Evolutionary conservation across 2,329 filamentous ascomycete genomes (phyloP).

Genomic region (Hirsutella thompsonii): DNA sequence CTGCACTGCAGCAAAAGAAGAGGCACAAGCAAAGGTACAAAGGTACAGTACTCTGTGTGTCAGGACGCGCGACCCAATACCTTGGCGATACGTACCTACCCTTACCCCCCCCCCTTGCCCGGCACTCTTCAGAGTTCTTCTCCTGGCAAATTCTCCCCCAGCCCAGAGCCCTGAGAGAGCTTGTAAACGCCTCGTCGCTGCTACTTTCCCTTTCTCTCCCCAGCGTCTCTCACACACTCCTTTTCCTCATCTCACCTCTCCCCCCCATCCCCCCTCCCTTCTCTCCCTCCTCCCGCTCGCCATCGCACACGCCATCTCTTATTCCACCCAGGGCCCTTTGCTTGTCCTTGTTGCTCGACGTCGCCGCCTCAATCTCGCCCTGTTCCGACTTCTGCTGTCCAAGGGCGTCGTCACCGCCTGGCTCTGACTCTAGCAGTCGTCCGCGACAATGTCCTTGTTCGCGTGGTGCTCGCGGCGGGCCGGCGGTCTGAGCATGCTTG

Average conservation of each 20-base stretch:
- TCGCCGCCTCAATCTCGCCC: background rate
- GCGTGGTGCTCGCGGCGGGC: slow-evolving; percentile 39
- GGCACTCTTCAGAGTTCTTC: background rate
- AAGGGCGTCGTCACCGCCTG: background rate
- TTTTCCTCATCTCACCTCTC: background rate
- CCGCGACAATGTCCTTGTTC: slow-evolving; percentile 35
- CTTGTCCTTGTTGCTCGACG: background rate
- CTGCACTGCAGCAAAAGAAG: background rate
- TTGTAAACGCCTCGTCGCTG: slow-evolving; percentile 2
- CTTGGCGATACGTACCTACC: background rate
- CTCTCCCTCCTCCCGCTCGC: background rate
- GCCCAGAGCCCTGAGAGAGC: background rate
- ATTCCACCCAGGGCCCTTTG: background rate
- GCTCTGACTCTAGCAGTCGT: background rate
- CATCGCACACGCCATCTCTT: background rate
- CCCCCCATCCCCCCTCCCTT: background rate
- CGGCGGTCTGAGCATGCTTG: slow-evolving; percentile 42
- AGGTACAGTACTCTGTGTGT: background rate
- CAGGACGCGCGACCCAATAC: background rate
- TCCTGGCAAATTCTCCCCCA: background rate
- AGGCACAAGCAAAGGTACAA: background rate
- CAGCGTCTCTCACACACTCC: background rate
- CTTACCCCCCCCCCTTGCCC: background rate
- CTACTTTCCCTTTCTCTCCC: slow-evolving; percentile 1
- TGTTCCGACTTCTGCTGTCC: background rate